These are phyloP conservation scores for Calvatia gigantea DNA, from an alignment of 768 basidiomycete genomes.

Conservation along the genomic window DNA sequence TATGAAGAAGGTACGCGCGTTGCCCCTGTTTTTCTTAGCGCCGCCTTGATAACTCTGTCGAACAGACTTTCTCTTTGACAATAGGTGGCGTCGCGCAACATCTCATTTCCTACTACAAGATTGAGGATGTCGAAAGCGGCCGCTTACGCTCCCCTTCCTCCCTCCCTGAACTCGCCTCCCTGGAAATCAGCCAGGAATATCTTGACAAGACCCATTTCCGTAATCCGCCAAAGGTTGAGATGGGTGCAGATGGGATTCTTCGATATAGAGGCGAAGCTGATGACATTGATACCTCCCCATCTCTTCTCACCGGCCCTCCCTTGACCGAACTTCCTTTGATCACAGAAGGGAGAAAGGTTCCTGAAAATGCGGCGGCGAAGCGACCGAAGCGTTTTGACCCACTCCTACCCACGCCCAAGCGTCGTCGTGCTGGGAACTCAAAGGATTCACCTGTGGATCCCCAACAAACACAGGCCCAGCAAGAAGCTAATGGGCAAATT, in stretches of 20 bases:
- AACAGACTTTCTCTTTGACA: constrained; percentile 86
- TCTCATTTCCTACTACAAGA: constrained; percentile 91
- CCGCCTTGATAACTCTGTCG: constrained; percentile 8
- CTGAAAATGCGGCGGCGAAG: constrained; percentile 32
- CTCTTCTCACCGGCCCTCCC: constrained; percentile 27
- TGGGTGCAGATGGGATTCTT: constrained; percentile 77
- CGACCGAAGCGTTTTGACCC: constrained; percentile 42
- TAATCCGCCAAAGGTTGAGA: constrained; percentile 84
- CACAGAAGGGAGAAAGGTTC: constrained; percentile 36
- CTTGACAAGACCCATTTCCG: constrained; percentile 90
- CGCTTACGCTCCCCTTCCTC: constrained; percentile 86
- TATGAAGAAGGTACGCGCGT: constrained; percentile 85
- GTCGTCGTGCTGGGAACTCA: constrained; percentile 28
- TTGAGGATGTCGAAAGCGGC: constrained; percentile 87
- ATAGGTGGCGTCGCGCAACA: constrained; percentile 87
- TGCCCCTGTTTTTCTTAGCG: constrained; percentile 5
- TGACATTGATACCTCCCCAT: constrained; percentile 49
- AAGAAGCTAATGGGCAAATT: background rate
- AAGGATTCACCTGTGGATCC: constrained; percentile 14
- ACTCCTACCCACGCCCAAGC: constrained; percentile 33
- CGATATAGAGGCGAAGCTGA: constrained; percentile 84
- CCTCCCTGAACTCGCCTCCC: constrained; percentile 78
- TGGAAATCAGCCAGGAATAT: constrained; percentile 86
- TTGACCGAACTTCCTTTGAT: constrained; percentile 44
- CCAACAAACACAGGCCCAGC: background rate